Percentiles rank a stretch among this genome's conserved stretches.
Conservation (phyloP, 169 alveolate genomes). For the Plasmodium coatneyi region DNA sequence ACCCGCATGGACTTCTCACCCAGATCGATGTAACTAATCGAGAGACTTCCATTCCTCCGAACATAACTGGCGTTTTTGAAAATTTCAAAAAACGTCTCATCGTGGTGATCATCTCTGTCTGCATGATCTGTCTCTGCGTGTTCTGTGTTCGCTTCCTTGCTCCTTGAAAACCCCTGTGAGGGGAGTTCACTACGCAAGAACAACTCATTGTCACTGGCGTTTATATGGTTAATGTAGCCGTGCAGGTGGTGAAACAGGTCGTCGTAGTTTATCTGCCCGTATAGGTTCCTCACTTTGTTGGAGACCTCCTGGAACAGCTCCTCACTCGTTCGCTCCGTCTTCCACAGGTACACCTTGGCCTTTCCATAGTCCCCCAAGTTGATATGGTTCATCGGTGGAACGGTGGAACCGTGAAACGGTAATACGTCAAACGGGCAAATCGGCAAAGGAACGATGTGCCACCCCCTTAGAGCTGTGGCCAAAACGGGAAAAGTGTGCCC, state of each 20-base stretch:
- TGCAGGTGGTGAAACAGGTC: slow-evolving; percentile 62
- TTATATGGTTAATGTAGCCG: slow-evolving; percentile 40
- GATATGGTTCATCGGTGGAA: neutral
- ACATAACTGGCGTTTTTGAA: slow-evolving; percentile 61
- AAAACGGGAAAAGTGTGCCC: neutral
- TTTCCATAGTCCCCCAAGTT: slow-evolving; percentile 43
- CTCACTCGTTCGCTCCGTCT: slow-evolving; percentile 63
- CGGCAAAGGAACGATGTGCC: too few relatives aligned
- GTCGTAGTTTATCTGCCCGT: slow-evolving; percentile 61
- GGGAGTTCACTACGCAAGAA: slow-evolving; percentile 22
- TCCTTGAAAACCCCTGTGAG: neutral
- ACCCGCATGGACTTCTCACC: neutral
- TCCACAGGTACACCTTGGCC: slow-evolving; percentile 72
- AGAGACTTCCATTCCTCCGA: slow-evolving; percentile 63
- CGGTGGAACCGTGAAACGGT: neutral
- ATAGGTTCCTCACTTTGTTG: slow-evolving; percentile 37
- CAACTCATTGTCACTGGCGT: slow-evolving; percentile 38
- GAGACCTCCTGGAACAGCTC: slow-evolving; percentile 32
- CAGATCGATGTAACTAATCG: slow-evolving; percentile 34
- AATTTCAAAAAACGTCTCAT: slow-evolving; percentile 17
- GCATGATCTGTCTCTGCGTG: too few relatives aligned
- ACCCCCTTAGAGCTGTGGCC: too few relatives aligned
- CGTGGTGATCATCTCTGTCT: too few relatives aligned
- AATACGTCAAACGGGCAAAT: neutral
- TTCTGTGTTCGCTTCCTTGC: neutral